Evolutionary conservation across 441 rosid genomes (phyloP), one percentile per base, ranked within the genome.

Genomic region (Gossypium trilobum): DNA sequence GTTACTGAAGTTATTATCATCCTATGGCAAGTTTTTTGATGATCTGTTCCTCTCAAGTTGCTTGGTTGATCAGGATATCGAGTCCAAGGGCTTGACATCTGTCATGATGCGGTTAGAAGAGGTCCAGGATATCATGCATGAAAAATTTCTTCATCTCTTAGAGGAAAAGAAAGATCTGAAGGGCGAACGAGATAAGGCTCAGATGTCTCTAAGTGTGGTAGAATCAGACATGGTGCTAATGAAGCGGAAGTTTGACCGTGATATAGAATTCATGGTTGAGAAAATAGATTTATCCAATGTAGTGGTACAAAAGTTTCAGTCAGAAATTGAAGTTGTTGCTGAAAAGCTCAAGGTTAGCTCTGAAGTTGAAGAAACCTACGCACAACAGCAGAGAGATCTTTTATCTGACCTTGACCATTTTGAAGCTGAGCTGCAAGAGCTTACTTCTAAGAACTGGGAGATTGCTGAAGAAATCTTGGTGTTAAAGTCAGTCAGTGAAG

Each of bases 291-390:
- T 68, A 59, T 88, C 90, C 73, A 81, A 79, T 82, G 73, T 79
- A 36, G 70, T 78, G 73, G 73, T 84, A 61, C 82, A 85, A 80
- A 91, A 85, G 79, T 89, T 91, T 83, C 93, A 91, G 82, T 78
- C 75, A 78, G 81, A 85, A 77, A 71, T 85, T 52, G 98, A 91
- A 75, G 78, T 82, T 77, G 67, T 91, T 75, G 82, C 86, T 68
- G 82, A 79, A 69, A 88, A 77, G 80, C 79, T 88, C 74, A 78
- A 84, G 79, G 78, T 62, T 66, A 76, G 86, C 79, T 78, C 86
- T 54, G 92, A 87, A 81, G 81, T 82, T 59, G 96, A 88, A 78
- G 89, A 85, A 73, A 82, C 56, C 68, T 75, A 82, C 77, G 81
- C 76, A 62, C 81, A 79, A 79, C 77, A 66, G 75, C 87, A 84